phyloP scores from a whole-genome alignment of 2,329 filamentous ascomycete species.

The Septoria linicola region DNA sequence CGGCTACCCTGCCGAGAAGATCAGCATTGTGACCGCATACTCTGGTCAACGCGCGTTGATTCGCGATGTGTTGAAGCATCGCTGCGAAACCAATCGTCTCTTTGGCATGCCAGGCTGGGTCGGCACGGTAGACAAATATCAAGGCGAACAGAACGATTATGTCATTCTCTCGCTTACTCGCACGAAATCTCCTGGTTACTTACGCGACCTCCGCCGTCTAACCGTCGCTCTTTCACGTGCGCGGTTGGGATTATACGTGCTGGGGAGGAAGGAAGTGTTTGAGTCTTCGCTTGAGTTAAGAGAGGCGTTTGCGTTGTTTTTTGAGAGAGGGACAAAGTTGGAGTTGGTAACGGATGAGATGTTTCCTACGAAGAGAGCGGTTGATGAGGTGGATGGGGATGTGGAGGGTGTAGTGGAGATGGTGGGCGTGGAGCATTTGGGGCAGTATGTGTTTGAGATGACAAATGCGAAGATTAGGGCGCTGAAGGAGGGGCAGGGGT shows the following conservation, averaged over 20 bases:
- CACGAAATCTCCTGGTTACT: conserved; percentile 84
- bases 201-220: conserved; percentile 87
- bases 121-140: conserved; percentile 96
- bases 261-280: conserved; percentile 85
- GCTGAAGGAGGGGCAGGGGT: conserved; percentile 47
- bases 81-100: conserved; percentile 77
- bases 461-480: conserved; percentile 68
- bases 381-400: conserved; percentile 51
- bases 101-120: conserved; percentile 89
- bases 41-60: conserved; percentile 88
- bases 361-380: conserved; percentile 64
- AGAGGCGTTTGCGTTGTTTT: conserved; percentile 77
- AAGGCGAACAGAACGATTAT: conserved; percentile 99
- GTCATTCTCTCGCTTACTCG: conserved; percentile 91
- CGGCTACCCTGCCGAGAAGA: conserved; percentile 80
- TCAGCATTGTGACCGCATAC: conserved; percentile 90
- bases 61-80: conserved; percentile 76
- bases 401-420: conserved; percentile 59
- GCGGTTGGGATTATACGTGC: conserved; percentile 84
- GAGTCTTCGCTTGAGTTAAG: conserved; percentile 84
- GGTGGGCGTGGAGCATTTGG: conserved; percentile 89
- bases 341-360: conserved; percentile 81
- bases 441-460: conserved; percentile 97
- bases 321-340: conserved; percentile 67
- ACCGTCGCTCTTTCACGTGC: conserved; percentile 94